Evolutionary conservation across 768 basidiomycete species (phyloP), one percentile per base, ranked within the genome.

Genomic region (Russula griseocarnosa): DNA sequence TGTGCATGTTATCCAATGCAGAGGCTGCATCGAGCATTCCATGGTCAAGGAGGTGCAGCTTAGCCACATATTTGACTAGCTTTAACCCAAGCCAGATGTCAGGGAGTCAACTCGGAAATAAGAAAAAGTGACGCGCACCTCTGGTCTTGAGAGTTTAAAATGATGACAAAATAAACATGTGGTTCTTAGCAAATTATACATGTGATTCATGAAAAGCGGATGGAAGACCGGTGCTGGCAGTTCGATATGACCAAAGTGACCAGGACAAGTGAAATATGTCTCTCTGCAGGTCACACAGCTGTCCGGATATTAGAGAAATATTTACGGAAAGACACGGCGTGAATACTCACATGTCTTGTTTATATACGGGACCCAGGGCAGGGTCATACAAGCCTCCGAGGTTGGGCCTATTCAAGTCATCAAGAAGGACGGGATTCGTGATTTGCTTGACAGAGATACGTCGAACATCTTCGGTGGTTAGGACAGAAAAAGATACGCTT

Each of bases 381-480:
- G 94, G 91, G 76, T 99, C 97, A 71, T 99, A 99, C 51, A 99
- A 79, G 62, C 94, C 96, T 28, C 93, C 94, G 61, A 83, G 79
- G 70, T 92, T 98, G 3, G 97, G 97, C 69, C 90, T 79, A 74
- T 95, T 94, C 42, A 98, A 78, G 74, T 96, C 93, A 78, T 99
- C 94, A 67, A 98, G 83, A 47, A 99, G 84, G 63, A 90, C 81
- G 3, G 94, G 90, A 74, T 98, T 98, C 58, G 93, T 83, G 67
- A 98, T 89, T 78, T 97, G 93, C 77, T 97, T 95, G 72, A 98
- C 96, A n/a, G 94, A 96, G 72, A 98, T 93, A 62, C 89, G 85
- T 51, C 90, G 85, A 71, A 98, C 82, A 75, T 99, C 95, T 69
- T 90, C 82, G 16, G 92, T 79, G 18, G 89, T 85, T 57, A 99